phyloP scores from a whole-genome alignment of 2,329 filamentous ascomycete genomes.

The Aspergillus terreus region DNA sequence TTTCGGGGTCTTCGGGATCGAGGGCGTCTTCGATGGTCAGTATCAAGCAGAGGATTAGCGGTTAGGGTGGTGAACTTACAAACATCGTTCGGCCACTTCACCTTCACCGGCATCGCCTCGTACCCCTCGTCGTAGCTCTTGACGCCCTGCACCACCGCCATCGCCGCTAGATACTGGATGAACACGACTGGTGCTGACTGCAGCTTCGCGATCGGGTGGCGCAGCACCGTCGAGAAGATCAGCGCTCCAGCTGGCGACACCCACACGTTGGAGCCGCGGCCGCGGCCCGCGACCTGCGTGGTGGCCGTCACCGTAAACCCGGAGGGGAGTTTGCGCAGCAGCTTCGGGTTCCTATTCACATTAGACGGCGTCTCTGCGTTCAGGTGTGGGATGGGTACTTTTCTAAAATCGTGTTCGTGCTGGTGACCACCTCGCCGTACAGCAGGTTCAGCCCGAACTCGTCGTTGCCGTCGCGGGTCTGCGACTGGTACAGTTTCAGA shows the following conservation, averaged over 20 bases:
- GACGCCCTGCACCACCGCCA: slow-evolving; percentile 82
- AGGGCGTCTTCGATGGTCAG: slow-evolving; percentile 53
- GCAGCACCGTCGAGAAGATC: slow-evolving; percentile 84
- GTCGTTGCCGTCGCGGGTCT: slow-evolving; percentile 52
- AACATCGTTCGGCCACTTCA: slow-evolving; percentile 99
- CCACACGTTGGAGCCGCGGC: slow-evolving; percentile 91
- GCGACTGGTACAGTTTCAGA: slow-evolving; percentile 62
- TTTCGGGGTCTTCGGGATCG: slow-evolving; percentile 55
- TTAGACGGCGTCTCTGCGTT: background rate
- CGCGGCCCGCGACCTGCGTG: slow-evolving; percentile 81
- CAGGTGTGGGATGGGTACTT: slow-evolving; percentile 54
- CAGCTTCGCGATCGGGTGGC: slow-evolving; percentile 72
- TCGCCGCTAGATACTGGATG: slow-evolving; percentile 85
- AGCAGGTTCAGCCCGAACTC: slow-evolving; percentile 74
- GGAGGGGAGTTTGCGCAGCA: slow-evolving; percentile 71
- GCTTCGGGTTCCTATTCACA: slow-evolving; percentile 62
- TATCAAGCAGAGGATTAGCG: background rate
- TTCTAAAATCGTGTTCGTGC: slow-evolving; percentile 88
- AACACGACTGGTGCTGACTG: slow-evolving; percentile 79
- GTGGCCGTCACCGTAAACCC: slow-evolving; percentile 89
- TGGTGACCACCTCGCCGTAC: slow-evolving; percentile 89
- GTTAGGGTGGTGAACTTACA: slow-evolving; percentile 47
- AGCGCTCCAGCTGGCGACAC: slow-evolving; percentile 81
- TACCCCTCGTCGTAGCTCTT: slow-evolving; percentile 76
- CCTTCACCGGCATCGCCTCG: slow-evolving; percentile 68